Percentiles rank a stretch among this genome's conserved stretches.
Conservation (phyloP, 345 rosid genomes). For the Rhodamnia rubescens region DNA sequence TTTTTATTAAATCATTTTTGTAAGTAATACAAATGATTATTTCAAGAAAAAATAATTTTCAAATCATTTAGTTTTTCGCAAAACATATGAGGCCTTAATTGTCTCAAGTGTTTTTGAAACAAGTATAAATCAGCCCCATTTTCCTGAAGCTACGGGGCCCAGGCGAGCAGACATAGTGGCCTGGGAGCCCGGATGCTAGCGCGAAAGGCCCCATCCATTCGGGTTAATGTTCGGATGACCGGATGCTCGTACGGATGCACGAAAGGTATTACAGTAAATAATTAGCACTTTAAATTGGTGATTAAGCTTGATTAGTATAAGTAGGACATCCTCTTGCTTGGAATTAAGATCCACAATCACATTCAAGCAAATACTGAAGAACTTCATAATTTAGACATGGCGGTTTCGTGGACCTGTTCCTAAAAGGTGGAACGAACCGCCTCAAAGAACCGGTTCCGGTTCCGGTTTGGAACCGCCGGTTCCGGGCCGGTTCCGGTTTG, state of each 20-base stretch:
- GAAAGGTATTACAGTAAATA: background rate
- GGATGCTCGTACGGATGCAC: background rate
- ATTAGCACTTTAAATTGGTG: background rate
- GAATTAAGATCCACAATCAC: background rate
- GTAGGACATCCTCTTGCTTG: background rate
- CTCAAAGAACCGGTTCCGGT: no score
- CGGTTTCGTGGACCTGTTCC: no score
- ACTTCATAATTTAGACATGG: no score
- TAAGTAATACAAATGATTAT: no score
- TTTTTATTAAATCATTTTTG: no score
- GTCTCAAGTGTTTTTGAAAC: background rate
- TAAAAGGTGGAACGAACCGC: no score
- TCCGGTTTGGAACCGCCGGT: no score
- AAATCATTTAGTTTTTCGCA: no score
- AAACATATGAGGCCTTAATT: background rate
- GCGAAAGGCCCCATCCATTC: background rate
- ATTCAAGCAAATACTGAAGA: background rate
- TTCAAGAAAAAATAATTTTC: no score
- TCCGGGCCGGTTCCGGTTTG: no score
- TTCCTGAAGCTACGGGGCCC: background rate
- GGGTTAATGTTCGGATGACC: background rate
- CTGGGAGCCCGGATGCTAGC: background rate
- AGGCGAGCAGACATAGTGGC: background rate
- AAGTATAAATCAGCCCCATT: background rate
- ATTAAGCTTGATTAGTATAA: background rate